Base-by-base conservation (phyloP, 2,329 filamentous ascomycete genomes). In the Stachybotrys elegans region DNA sequence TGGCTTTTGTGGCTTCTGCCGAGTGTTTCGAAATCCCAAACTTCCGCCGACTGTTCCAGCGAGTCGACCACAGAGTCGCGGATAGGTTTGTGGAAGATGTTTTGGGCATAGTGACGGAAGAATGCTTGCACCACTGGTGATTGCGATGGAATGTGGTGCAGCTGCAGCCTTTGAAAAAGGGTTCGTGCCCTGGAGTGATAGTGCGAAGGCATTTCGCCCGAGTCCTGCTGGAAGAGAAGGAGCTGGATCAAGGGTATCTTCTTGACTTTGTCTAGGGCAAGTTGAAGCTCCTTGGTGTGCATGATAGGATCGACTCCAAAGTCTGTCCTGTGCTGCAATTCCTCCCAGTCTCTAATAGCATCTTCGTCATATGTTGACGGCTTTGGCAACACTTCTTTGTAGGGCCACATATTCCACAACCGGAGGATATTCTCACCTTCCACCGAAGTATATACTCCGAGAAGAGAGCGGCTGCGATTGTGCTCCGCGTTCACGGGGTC, bases 341-440 rank as follows among this genome's bases (percentile, higher is more conserved):
- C 53, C 21, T 62, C 63, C 79, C 79, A 84, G 2, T 56, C 48
- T 17, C 59, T 56, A 13, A 82, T 52, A 2, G 59, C 47, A 22
- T 54, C 59, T 20, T 65, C 57, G 7, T 62, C 62, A 6, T 70
- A 48, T 5, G 49, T 38, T 5, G 58, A 48, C 12, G 47, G 45
- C 21, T 47, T 40, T 14, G 44, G 47, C 14, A 53, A 50, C 25
- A 38, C 44, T 14, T 54, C 53, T 34, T 46, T 51, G 19, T 52
- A 43, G 4, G 51, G 48, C 29, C 48, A 59, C 7, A 48, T 44
- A 27, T 60, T 52, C 63, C 58, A 65, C 4, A 66, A 54, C 55
- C 74, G 67, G 2, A 74, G 63, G 19, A 81, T 56, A 17, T 65
- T 62, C 53, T 83, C 79, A 7, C 79, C 79, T 52, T 84, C 79